A percentile compares a stretch with the other conserved stretches of the same genome.
Conservation (phyloP, 768 basidiomycete genomes). For the Tulasnella sp. region DNA sequence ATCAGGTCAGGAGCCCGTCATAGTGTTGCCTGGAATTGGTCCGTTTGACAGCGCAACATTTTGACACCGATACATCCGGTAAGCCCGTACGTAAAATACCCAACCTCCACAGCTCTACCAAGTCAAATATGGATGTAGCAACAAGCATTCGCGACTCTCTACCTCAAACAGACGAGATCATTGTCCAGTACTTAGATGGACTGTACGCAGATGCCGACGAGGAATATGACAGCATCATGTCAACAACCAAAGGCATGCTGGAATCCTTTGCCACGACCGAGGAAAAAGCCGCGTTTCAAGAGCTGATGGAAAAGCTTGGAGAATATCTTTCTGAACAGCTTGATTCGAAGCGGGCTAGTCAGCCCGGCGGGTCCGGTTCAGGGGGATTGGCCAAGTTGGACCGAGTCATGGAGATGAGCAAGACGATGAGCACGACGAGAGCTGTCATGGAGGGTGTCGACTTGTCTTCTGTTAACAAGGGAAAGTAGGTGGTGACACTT, state of each 20-base stretch:
- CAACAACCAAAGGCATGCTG: slow-evolving; percentile 67
- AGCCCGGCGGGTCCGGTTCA: slow-evolving; percentile 9
- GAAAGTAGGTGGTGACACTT: slow-evolving; percentile 56
- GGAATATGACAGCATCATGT: slow-evolving; percentile 75
- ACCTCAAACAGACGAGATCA: slow-evolving; percentile 64
- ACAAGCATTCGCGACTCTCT: slow-evolving; percentile 32
- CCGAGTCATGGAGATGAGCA: slow-evolving; percentile 86
- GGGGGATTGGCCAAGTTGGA: slow-evolving; percentile 47
- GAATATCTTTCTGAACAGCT: slow-evolving; percentile 29
- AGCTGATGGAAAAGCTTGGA: slow-evolving; percentile 60
- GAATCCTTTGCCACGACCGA: slow-evolving; percentile 59
- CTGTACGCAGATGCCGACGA: slow-evolving; percentile 85
- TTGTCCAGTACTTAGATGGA: slow-evolving; percentile 83
- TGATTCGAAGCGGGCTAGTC: slow-evolving; percentile 23
- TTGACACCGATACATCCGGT: not conserved
- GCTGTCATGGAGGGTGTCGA: slow-evolving; percentile 80
- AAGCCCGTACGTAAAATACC: not conserved
- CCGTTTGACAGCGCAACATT: not conserved
- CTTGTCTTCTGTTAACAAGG: slow-evolving; percentile 88
- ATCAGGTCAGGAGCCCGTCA: no score
- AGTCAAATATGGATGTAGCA: slow-evolving; percentile 26
- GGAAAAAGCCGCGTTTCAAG: slow-evolving; percentile 54
- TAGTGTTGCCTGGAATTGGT: no score
- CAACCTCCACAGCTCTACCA: not conserved
- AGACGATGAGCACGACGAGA: slow-evolving; percentile 71